Evolutionary conservation across 345 rosid genomes (phyloP).

Genomic region (Corymbia maculata): DNA sequence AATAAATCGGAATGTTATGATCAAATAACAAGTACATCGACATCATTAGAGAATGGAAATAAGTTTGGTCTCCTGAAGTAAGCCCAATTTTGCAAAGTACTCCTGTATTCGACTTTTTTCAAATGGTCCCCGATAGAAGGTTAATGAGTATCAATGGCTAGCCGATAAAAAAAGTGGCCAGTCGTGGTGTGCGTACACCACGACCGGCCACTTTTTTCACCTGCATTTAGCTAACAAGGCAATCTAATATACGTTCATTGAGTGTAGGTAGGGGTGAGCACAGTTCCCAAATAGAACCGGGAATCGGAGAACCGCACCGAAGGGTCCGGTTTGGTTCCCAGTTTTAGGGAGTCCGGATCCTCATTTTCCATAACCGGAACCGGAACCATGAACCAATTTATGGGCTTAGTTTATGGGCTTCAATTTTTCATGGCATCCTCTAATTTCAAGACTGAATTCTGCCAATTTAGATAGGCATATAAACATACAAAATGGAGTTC

Average conservation of each 20-base stretch:
- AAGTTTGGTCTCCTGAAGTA: background rate
- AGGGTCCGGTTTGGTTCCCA: no score
- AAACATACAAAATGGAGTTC: background rate
- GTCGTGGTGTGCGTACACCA: background rate
- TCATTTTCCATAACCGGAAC: no score
- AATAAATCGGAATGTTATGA: fast-evolving
- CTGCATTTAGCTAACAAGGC: no score
- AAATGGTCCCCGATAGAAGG: background rate
- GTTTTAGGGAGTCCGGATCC: no score
- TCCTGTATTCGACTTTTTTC: background rate
- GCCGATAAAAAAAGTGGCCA: background rate
- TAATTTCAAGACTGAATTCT: background rate
- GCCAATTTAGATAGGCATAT: background rate
- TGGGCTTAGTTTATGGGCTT: background rate
- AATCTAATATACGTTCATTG: no score
- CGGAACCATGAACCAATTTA: no score
- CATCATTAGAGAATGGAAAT: background rate
- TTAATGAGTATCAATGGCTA: background rate
- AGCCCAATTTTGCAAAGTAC: background rate
- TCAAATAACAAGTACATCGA: background rate
- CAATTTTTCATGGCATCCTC: background rate
- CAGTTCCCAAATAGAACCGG: no score
- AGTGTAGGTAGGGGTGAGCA: no score
- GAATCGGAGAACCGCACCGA: no score
- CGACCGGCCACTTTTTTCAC: background rate